Percentiles rank a stretch among this genome's conserved stretches.
Conservation (phyloP, 352 stramenopile species). For the Phytophthora uliginosa region DNA sequence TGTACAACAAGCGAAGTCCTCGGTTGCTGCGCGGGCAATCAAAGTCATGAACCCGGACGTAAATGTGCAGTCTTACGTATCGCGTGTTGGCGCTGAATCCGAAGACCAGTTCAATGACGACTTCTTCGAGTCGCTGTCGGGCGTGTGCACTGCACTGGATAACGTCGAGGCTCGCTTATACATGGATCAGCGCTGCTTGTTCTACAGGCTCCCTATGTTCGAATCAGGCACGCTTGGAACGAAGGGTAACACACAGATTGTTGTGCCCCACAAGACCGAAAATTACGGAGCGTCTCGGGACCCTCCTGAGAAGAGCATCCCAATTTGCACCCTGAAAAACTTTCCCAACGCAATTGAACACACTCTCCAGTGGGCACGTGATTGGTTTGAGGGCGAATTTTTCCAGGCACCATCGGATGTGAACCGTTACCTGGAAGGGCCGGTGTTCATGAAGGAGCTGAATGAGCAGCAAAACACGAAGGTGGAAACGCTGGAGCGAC, state of each 20-base stretch:
- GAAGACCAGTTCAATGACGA: conserved; percentile 99
- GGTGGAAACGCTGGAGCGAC: conserved; percentile 95
- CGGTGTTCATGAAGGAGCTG: conserved; percentile 93
- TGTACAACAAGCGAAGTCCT: conserved; percentile 98
- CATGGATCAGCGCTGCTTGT: conserved; percentile 98
- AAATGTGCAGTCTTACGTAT: conserved; percentile 91
- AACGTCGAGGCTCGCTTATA: conserved; percentile 99
- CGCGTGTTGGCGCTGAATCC: conserved; percentile 94
- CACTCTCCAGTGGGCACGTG: conserved; percentile 98
- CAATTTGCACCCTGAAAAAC: conserved; percentile 99
- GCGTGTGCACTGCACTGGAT: conserved; percentile 98
- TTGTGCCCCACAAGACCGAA: conserved; percentile 92
- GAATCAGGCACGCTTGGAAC: conserved; percentile 99
- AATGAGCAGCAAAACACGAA: conserved; percentile 98
- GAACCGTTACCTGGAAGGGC: conserved; percentile 92
- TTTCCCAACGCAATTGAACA: conserved; percentile 99
- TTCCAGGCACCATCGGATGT: conserved; percentile 97
- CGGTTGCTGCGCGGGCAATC: conserved; percentile 93
- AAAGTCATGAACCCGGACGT: conserved; percentile 97
- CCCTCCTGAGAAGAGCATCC: conserved; percentile 99
- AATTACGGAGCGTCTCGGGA: conserved; percentile 99
- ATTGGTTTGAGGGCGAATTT: conserved; percentile 99
- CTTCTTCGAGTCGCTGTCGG: conserved; percentile 96
- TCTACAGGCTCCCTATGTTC: conserved; percentile 98
- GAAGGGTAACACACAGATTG: conserved; percentile 98